These are phyloP conservation scores for Nelumbo lutea DNA, from an alignment of 164 flowering plant species.

Conservation along the genomic window DNA sequence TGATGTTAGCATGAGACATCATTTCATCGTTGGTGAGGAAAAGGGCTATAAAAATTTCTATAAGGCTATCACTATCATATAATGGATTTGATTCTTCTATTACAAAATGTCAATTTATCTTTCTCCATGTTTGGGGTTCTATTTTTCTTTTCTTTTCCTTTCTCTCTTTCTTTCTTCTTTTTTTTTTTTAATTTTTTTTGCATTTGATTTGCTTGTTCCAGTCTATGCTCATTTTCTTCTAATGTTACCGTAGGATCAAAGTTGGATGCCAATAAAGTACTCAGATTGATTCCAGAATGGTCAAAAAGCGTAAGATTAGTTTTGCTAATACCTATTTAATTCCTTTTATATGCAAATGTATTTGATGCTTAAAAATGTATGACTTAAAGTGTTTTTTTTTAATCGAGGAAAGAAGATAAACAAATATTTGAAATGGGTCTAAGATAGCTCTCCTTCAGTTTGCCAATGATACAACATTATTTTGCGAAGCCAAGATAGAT, in stretches of 20 bases:
- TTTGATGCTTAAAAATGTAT: neutral
- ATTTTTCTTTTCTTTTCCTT: neutral
- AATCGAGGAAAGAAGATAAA: no score
- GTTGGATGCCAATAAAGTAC: conserved; percentile 46
- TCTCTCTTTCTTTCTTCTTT: neutral
- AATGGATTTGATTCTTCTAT: no score
- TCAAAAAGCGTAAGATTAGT: conserved; percentile 53
- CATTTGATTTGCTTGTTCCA: neutral
- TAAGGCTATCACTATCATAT: no score
- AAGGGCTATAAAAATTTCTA: no score
- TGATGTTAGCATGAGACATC: no score
- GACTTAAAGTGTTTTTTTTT: neutral
- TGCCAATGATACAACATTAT: no score
- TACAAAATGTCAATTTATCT: no score
- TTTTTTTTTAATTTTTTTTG: neutral
- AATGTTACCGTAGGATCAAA: conserved; percentile 37
- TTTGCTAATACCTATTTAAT: neutral
- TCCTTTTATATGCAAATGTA: neutral
- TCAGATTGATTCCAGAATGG: conserved; percentile 67
- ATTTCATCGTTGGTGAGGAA: no score
- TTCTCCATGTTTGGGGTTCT: neutral
- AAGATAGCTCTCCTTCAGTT: neutral
- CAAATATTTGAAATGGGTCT: no score
- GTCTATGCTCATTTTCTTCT: neutral
- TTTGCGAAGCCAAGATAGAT: no score